Percentiles rank a stretch among this genome's conserved stretches.
Evolutionary conservation across 169 alveolate genomes (phyloP).

Genomic region (Babesia ovata): DNA sequence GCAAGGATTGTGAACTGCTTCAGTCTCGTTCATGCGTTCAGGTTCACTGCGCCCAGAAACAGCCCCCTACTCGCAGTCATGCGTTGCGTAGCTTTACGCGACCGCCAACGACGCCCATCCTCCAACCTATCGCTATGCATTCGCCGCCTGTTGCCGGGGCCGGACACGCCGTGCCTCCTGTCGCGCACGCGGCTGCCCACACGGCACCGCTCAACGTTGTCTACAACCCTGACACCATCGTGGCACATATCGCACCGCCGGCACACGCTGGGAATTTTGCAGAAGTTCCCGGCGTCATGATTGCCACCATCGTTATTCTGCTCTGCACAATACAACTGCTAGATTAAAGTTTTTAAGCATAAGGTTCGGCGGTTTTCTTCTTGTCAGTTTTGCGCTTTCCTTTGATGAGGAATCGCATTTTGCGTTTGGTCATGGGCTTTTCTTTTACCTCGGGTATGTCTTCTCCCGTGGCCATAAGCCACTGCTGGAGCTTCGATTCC

Average conservation of each 20-base stretch:
- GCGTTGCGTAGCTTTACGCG: background rate
- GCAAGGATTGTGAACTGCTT: conserved; percentile 28
- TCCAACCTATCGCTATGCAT: conserved; percentile 5
- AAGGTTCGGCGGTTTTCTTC: background rate
- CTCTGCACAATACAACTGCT: conserved; percentile 3
- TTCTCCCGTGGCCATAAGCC: conserved; percentile 42
- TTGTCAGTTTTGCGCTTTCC: conserved; percentile 51
- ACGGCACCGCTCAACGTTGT: conserved; percentile 10
- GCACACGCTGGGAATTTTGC: background rate
- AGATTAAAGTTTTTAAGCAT: background rate
- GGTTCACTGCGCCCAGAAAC: conserved; percentile 38
- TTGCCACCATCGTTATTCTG: background rate
- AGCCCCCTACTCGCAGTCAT: background rate
- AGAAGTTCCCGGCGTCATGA: background rate
- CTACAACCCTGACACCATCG: background rate
- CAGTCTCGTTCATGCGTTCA: conserved; percentile 63
- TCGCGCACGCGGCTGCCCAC: conserved; percentile 2
- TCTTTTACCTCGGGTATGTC: conserved; percentile 31
- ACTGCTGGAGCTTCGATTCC: conserved; percentile 51
- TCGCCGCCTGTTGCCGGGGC: background rate
- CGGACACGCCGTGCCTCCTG: background rate
- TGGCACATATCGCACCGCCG: background rate
- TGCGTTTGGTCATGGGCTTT: conserved; percentile 59
- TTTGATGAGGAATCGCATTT: conserved; percentile 66
- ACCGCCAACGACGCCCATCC: background rate